These are phyloP conservation scores for Yamadazyma olivae DNA, from an alignment of 805 yeast species.

Conservation along the genomic window DNA sequence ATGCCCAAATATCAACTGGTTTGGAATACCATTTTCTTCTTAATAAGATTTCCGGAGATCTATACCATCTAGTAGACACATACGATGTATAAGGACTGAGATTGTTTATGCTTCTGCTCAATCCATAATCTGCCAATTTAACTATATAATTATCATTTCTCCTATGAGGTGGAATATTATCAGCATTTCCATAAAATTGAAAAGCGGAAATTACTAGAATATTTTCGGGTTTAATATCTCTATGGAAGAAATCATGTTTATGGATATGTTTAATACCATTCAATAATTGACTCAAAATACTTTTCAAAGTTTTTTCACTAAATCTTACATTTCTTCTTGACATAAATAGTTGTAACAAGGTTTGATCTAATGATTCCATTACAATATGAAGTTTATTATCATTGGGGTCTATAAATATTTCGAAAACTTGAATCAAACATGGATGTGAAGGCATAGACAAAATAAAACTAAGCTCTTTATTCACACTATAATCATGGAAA, in stretches of 20 bases:
- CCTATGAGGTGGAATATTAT: constrained; percentile 37
- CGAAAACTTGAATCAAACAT: constrained; percentile 70
- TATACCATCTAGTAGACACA: constrained; percentile 82
- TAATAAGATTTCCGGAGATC: constrained; percentile 77
- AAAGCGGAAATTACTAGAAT: constrained; percentile 64
- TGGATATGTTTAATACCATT: constrained; percentile 85
- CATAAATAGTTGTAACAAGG: constrained; percentile 72
- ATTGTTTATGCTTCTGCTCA: constrained; percentile 60
- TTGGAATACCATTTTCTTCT: constrained; percentile 59
- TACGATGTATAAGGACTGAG: constrained; percentile 64
- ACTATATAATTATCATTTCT: constrained; percentile 52
- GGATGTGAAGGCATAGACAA: constrained; percentile 67
- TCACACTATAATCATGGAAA: constrained; percentile 31
- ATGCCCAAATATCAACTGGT: constrained; percentile 85
- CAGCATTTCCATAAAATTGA: constrained; percentile 47
- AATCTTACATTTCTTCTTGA: constrained; percentile 53
- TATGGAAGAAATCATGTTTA: constrained; percentile 62
- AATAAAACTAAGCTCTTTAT: constrained; percentile 68
- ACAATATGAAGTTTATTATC: constrained; percentile 68
- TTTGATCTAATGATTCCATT: constrained; percentile 87
- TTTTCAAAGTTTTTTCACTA: constrained; percentile 56
- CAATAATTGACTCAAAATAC: constrained; percentile 68
- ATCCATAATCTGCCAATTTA: constrained; percentile 78
- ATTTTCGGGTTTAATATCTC: constrained; percentile 95
- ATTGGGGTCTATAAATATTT: constrained; percentile 68